phyloP scores from a whole-genome alignment of 305 asterid genomes.

The Ajuga reptans region DNA sequence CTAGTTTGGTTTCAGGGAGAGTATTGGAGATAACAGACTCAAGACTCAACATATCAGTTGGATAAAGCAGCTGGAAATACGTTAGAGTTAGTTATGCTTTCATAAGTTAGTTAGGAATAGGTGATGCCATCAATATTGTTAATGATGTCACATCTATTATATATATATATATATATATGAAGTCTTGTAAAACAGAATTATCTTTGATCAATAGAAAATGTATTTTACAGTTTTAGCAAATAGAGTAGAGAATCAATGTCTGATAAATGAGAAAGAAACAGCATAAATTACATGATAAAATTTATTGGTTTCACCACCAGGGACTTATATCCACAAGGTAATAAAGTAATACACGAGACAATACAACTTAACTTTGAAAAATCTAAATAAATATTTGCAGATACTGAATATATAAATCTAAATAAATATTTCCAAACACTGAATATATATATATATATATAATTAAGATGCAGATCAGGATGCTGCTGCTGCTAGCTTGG shows the following conservation, averaged over 20 bases:
- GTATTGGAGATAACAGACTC: too few species aligned
- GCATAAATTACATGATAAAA: background rate
- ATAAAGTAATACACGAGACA: background rate
- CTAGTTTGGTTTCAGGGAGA: too few species aligned
- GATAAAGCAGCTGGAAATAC: too few species aligned
- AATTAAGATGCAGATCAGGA: constrained; percentile 7
- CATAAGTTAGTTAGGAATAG: too few species aligned
- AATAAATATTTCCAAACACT: background rate
- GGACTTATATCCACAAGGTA: constrained; percentile 11
- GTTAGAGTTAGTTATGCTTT: too few species aligned
- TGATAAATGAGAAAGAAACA: background rate
- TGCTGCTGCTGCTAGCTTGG: constrained; percentile 44
- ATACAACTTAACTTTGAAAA: background rate
- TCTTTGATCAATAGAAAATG: too few species aligned
- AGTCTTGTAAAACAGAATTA: too few species aligned
- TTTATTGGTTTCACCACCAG: background rate
- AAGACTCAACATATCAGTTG: too few species aligned
- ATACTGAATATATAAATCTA: background rate
- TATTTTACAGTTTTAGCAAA: too few species aligned
- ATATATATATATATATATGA: too few species aligned
- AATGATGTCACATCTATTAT: too few species aligned
- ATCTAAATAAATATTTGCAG: background rate
- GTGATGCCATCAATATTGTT: too few species aligned
- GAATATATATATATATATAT: background rate
- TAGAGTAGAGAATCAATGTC: background rate